Conservation (phyloP, 192 early-diverging fungal genomes). For the Coemansia biformis region DNA sequence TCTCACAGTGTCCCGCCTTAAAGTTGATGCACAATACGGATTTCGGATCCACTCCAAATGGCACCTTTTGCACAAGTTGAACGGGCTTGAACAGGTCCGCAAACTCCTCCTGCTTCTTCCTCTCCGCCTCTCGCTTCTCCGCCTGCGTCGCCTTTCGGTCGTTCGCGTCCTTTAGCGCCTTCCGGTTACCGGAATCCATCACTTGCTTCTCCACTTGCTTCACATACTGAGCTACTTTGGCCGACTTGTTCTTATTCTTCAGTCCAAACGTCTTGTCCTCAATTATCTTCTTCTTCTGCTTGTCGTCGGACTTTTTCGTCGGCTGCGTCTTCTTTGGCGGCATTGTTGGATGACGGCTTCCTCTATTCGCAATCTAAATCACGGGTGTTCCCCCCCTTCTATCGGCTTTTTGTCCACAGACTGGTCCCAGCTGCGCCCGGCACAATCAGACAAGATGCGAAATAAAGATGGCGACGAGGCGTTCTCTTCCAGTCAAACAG, state of each 20-base stretch:
- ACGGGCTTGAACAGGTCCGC: constrained; percentile 87
- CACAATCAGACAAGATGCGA: too few species aligned
- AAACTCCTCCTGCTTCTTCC: constrained; percentile 85
- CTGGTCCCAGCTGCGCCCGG: too few species aligned
- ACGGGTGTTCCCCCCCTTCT: too few species aligned
- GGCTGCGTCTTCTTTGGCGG: constrained; percentile 64
- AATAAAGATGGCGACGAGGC: neutral
- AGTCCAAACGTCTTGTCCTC: constrained; percentile 99
- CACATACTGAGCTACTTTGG: constrained; percentile 86
- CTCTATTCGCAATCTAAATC: too few species aligned
- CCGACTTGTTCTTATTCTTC: constrained; percentile 97
- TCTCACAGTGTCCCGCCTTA: constrained; percentile 86
- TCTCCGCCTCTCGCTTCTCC: constrained; percentile 72
- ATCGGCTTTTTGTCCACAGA: too few species aligned
- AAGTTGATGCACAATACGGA: constrained; percentile 89
- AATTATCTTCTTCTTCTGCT: constrained; percentile 72
- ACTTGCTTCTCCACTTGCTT: constrained; percentile 87
- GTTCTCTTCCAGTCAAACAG: too few species aligned
- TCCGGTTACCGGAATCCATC: constrained; percentile 52
- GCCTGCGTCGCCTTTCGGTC: constrained; percentile 56
- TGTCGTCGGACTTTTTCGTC: constrained; percentile 56
- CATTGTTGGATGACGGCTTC: constrained; percentile 53
- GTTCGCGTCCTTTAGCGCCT: constrained; percentile 50
- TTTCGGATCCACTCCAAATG: constrained; percentile 96
- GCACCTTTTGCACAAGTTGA: constrained; percentile 81